Base-by-base conservation (phyloP, 495 filamentous ascomycete species). In the Penicillium bialowiezense region DNA sequence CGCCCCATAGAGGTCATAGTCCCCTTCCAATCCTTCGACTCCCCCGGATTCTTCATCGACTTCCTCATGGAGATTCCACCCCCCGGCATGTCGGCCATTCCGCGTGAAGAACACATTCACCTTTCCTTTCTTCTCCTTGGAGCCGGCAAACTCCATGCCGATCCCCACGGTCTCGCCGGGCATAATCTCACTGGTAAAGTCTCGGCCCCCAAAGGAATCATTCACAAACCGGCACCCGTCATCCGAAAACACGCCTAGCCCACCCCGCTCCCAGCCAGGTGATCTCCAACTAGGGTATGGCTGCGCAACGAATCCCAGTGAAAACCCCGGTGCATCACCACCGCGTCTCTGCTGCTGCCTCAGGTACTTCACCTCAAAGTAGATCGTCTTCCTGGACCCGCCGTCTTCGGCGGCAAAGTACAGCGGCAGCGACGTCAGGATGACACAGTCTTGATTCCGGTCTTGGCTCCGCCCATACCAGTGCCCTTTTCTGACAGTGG, bases 221-320 rank as follows among this genome's bases (percentile, higher is more conserved):
- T 96, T 95, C 51, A 93, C 77, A 64, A 88, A 97, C 54, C 82
- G 78, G 56, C 88, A 83, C 9, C 92, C 92, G 64, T 97, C 92
- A 62, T 97, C 92, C 3, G 88, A 87, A 56, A 96, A 93, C 9
- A 97, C 84, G 6, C 79, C 92, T n/a, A 96, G 59, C 37, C 84
- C 88, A 2, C 81, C 91, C 23, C 91, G 74, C 61, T 97, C 85
- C 92, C 92, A 97, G 2, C 92, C 92, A 0, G 92, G 92, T 46
- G 93, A 79, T 34, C 92, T 80, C 78, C 90, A 97, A 0, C 79
- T 75, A 0, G 92, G 92, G 66, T 95, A 96, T 15, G 92, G 92
- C 39, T 84, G 80, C 1, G 87, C 90, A 1, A 73, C 72, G 67
- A 84, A 96, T 4, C 92, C 92, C 7, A 97, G 65, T 0, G 89